Evolutionary conservation across 768 basidiomycete genomes (phyloP).

Genomic region (Cystobasidium ongulense): DNA sequence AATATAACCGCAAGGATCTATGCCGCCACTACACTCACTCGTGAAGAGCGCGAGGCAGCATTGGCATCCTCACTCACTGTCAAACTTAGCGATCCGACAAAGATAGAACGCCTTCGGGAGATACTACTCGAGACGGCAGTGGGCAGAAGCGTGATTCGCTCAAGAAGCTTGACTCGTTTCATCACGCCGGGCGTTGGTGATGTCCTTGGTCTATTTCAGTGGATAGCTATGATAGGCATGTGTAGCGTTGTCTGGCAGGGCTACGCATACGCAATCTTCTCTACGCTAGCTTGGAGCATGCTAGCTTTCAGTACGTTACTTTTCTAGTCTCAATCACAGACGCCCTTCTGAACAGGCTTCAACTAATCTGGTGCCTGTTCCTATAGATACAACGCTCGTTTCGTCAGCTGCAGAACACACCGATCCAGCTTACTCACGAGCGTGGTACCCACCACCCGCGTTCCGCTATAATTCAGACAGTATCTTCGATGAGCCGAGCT

Average conservation of each 20-base stretch:
- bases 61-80: conserved; percentile 48
- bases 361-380: neutral
- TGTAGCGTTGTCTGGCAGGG: conserved; percentile 91
- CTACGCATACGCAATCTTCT: conserved; percentile 66
- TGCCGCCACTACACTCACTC: conserved; percentile 74
- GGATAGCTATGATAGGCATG: conserved; percentile 78
- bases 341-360: too few relatives aligned
- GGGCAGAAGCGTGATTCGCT: conserved; percentile 75
- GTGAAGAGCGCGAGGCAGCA: conserved; percentile 55
- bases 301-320: neutral
- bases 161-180: conserved; percentile 78
- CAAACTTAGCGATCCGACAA: conserved; percentile 30
- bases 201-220: conserved; percentile 85
- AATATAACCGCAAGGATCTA: conserved; percentile 69
- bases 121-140: conserved; percentile 86
- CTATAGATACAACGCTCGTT: conserved; percentile 18
- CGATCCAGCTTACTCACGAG: conserved; percentile 10
- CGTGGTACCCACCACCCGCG: neutral
- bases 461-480: conserved; percentile 1
- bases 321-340: too few relatives aligned
- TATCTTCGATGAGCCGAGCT: conserved; percentile 55
- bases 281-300: neutral
- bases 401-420: neutral
- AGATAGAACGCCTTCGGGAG: conserved; percentile 69
- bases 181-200: conserved; percentile 89